Percentiles rank a stretch among this genome's conserved stretches.
Evolutionary conservation across 345 rosid genomes (phyloP).

Genomic region (Corchorus olitorius): DNA sequence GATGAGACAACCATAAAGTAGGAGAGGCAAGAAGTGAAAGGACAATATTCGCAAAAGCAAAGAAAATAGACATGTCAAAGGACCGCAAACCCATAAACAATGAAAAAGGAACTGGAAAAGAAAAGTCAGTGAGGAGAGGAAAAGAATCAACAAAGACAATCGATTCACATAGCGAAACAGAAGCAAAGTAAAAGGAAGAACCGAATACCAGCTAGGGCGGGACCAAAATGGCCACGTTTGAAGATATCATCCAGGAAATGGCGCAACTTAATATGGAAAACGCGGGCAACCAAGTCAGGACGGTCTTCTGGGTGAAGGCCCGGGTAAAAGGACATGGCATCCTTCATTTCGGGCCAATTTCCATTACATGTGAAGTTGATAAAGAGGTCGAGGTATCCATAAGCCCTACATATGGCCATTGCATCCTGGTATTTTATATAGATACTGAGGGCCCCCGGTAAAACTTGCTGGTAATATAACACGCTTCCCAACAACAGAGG

Average conservation of each 20-base stretch:
- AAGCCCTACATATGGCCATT: not conserved
- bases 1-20: too few species aligned
- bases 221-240: not conserved
- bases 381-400: not conserved
- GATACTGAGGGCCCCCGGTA: not conserved
- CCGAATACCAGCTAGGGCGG: not conserved
- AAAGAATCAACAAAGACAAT: too few species aligned
- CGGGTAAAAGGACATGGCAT: not conserved
- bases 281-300: not conserved
- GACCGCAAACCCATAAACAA: too few species aligned
- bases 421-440: constrained; percentile 7
- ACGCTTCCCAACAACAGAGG: not conserved
- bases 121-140: too few species aligned
- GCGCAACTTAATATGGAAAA: not conserved
- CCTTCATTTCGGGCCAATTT: not conserved
- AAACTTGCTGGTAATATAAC: not conserved
- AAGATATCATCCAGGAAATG: not conserved
- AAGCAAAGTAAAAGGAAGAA: not conserved
- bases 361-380: not conserved
- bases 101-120: too few species aligned
- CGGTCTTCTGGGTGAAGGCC: not conserved
- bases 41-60: too few species aligned
- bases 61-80: too few species aligned
- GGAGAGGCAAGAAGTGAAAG: too few species aligned
- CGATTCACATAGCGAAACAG: too few species aligned